phyloP scores from a whole-genome alignment of 2,329 filamentous ascomycete genomes.

The Clarireedia monteithiana region DNA sequence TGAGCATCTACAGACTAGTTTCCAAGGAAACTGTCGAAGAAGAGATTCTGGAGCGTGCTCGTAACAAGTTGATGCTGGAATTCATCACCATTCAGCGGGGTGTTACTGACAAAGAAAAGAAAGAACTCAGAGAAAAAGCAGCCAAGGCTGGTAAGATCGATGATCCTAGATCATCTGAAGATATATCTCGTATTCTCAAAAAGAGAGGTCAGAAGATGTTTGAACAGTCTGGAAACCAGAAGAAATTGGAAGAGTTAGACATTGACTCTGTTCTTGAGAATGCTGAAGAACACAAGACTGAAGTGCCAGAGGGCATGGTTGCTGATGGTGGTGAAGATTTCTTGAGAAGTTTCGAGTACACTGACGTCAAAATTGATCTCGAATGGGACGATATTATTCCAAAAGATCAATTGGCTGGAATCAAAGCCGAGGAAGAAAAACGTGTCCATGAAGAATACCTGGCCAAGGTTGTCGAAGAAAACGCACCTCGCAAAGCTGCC shows the following conservation, averaged over 20 bases:
- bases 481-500: conserved; percentile 68
- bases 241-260: conserved; percentile 92
- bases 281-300: conserved; percentile 93
- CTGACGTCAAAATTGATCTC: conserved; percentile 93
- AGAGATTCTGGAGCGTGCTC: conserved; percentile 89
- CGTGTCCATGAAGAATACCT: conserved; percentile 78
- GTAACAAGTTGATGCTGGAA: conserved; percentile 95
- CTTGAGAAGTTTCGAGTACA: conserved; percentile 81
- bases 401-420: conserved; percentile 78
- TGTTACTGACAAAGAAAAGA: conserved; percentile 87
- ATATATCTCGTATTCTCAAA: conserved; percentile 94
- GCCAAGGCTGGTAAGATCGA: conserved; percentile 70
- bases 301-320: conserved; percentile 88
- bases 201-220: conserved; percentile 99
- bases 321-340: conserved; percentile 97
- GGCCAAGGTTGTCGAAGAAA: conserved; percentile 74
- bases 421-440: conserved; percentile 84
- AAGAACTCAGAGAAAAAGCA: conserved; percentile 66
- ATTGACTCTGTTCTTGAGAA: conserved; percentile 97
- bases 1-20: conserved; percentile 92
- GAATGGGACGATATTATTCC: conserved; percentile 99
- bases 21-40: conserved; percentile 98
- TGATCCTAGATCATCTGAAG: conserved; percentile 84
- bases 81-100: conserved; percentile 96
- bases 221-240: conserved; percentile 92